Base-by-base conservation (phyloP, 352 stramenopile species). In the Phytophthora chlamydospora region DNA sequence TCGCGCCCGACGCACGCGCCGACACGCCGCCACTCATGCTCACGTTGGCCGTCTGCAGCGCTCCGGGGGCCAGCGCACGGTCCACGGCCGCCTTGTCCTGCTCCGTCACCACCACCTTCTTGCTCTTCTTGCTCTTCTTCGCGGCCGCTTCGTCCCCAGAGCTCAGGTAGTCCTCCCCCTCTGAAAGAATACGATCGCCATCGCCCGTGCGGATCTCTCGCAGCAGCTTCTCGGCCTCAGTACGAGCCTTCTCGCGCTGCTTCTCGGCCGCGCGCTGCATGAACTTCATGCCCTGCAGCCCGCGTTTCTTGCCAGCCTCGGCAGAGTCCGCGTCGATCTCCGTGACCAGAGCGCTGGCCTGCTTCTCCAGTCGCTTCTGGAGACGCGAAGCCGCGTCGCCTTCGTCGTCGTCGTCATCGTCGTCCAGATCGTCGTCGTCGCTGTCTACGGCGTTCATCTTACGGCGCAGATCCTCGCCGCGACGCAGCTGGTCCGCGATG, bases 191-290 rank as follows among this genome's bases (percentile, higher is more conserved):
- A 0, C 62, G 73, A 29, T 85, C 76, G 9, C 96, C 83, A 10
- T 86, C 73, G 16, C 97, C 80, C 43, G 96, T 89, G 29, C 91
- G 89, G 16, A 99, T 88, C 80, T 99, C 97, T 19, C 81, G 73
- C 41, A 99, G 77, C 33, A 99, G 75, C 65, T 91, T 84, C 51
- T 98, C 86, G 0, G 96, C 96, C 66, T 99, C 96, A 32, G 88
- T 70, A 11, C 93, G 89, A 4, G 96, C 92, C 51, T 92, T 86
- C 54, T 97, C 85, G 42, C 95, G 82, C 75, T 99, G 96, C 64
- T 95, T 96, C 71, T 98, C 81, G 32, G 98, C 82, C n/a, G 96
- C 97, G 27, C 90, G 87, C 78, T 99, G 91, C 97, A 99, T 99
- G 68, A 99, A 99, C 44, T 97, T 97, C 84, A 99, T 97, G 48